Percentiles rank a stretch among this genome's conserved stretches.
phyloP scores from a whole-genome alignment of 2,329 filamentous ascomycete genomes.

The Cadophora gregata region DNA sequence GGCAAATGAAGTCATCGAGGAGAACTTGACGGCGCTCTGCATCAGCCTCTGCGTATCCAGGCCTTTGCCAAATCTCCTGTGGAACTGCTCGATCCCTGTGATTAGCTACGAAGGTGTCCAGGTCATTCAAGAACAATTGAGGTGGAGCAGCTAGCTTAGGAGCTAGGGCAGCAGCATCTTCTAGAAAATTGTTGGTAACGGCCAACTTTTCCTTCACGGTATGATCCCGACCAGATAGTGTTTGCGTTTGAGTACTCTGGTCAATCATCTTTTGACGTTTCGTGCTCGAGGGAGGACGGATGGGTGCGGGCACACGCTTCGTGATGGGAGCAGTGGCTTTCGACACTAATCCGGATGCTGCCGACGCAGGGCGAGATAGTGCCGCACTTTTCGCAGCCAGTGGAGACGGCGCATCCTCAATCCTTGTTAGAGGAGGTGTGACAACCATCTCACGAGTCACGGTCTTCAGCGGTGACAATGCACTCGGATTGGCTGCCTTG shows the following conservation, averaged over 20 bases:
- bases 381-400: conserved; percentile 33
- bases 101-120: conserved; percentile 38
- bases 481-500: conserved; percentile 7
- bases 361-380: conserved; percentile 25
- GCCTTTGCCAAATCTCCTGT: conserved; percentile 39
- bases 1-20: conserved; percentile 56
- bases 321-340: conserved; percentile 31
- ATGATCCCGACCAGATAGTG: conserved; percentile 31
- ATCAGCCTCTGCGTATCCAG: conserved; percentile 38
- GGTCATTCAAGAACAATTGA: conserved; percentile 28
- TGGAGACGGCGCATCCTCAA: conserved; percentile 29
- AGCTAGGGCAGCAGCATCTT: background rate
- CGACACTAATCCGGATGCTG: conserved; percentile 29
- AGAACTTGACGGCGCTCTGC: conserved; percentile 49
- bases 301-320: conserved; percentile 27
- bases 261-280: conserved; percentile 43
- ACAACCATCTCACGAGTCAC: conserved; percentile 10
- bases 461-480: conserved; percentile 1
- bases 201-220: conserved; percentile 14
- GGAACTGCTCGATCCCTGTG: conserved; percentile 35
- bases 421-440: background rate
- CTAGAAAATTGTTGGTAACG: conserved; percentile 7
- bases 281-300: conserved; percentile 16
- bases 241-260: conserved; percentile 42
- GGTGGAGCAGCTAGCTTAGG: conserved; percentile 28